Conservation (phyloP, 371 early-diverging fungal species). For the Rhizomucor pusillus region DNA sequence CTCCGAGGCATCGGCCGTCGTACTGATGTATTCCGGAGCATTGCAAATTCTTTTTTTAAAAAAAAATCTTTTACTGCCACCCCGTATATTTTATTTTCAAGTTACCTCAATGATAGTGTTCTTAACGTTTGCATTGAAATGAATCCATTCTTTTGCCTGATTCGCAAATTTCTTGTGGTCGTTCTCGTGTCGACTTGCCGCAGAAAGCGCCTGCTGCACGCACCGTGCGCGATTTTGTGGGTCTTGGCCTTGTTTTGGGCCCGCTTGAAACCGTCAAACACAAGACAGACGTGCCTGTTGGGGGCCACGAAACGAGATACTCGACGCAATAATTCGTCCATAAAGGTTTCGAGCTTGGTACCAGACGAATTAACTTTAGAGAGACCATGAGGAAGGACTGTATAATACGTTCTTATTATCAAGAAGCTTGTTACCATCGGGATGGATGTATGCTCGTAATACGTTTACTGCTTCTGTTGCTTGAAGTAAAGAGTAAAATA, state of each 20-base stretch:
- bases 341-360: not conserved
- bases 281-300: too few relatives aligned
- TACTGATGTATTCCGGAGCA: not conserved
- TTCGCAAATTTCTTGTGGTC: not conserved
- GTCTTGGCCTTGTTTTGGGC: not conserved
- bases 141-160: not conserved
- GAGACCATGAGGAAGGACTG: not conserved
- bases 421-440: not conserved
- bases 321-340: not conserved
- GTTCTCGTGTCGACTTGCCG: not conserved
- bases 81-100: too few relatives aligned
- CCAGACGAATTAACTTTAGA: not conserved
- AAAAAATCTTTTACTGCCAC: not conserved
- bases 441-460: not conserved
- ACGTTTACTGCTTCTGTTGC: not conserved
- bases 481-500: conserved; percentile 3
- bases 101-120: conserved; percentile 1
- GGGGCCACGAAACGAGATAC: not conserved
- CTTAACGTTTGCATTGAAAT: conserved; percentile 1
- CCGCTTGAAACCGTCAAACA: too few relatives aligned
- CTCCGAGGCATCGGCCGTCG: not conserved
- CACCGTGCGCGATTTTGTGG: not conserved
- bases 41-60: not conserved
- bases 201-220: not conserved
- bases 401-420: not conserved